Conservation (phyloP, 208 protist genomes). For the Crithidia fasciculata region DNA sequence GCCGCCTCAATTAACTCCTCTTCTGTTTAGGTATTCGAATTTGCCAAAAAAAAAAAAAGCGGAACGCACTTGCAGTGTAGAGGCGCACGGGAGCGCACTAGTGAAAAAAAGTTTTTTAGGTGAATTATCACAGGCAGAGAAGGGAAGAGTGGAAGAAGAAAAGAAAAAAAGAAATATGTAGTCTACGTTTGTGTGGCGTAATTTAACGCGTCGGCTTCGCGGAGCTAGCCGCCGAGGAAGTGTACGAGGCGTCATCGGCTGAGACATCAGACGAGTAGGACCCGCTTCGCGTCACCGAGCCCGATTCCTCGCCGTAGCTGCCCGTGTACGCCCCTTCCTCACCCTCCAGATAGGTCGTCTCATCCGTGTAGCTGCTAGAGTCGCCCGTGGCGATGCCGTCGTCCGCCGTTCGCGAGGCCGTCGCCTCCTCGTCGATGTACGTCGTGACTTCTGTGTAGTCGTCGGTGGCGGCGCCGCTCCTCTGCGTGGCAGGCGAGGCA, state of each 20-base stretch:
- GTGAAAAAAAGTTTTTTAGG: too few species aligned
- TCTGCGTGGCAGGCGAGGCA: slow-evolving; percentile 11
- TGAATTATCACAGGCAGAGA: not conserved
- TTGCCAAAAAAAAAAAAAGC: not conserved
- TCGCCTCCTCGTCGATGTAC: slow-evolving; percentile 51
- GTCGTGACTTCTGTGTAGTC: slow-evolving; percentile 52
- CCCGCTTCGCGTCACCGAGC: slow-evolving; percentile 25
- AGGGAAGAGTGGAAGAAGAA: slow-evolving; percentile 1
- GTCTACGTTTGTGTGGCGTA: not conserved
- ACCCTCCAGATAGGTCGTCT: slow-evolving; percentile 41
- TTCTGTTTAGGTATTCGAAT: not conserved
- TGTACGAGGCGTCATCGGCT: slow-evolving; percentile 5
- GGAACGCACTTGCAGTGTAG: too few species aligned
- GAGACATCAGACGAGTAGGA: slow-evolving; percentile 32
- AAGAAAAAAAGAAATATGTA: slow-evolving; percentile 11
- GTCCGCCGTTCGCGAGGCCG: slow-evolving; percentile 14
- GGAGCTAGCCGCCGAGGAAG: not conserved
- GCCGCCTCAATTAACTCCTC: too few species aligned
- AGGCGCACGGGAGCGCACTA: too few species aligned
- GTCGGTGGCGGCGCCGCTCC: slow-evolving; percentile 20
- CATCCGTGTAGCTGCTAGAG: slow-evolving; percentile 41
- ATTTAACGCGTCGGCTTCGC: not conserved
- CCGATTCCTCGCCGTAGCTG: slow-evolving; percentile 4
- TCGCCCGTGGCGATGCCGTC: slow-evolving; percentile 5
- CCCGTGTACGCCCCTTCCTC: slow-evolving; percentile 35